Base-by-base conservation (phyloP, 192 early-diverging fungal genomes). In the Lobosporangium transversale region DNA sequence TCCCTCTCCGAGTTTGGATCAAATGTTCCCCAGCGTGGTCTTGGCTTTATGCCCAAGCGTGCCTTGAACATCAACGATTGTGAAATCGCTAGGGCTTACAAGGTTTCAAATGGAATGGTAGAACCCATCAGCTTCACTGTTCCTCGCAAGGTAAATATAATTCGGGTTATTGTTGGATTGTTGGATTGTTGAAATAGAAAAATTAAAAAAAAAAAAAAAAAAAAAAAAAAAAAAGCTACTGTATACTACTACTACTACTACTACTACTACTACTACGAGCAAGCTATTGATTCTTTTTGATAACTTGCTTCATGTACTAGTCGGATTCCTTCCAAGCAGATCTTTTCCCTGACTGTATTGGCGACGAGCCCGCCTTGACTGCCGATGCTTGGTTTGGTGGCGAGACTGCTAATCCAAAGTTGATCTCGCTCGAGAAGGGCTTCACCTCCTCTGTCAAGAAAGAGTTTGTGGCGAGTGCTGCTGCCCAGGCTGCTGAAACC, bases 81-180 rank as follows among this genome's bases (percentile, higher is more conserved):
- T 62, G 98, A 99, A 78, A 91, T 98, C 58, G 94, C 92, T 45
- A 86, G 95, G 27, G 93, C 94, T 35, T 99, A 88, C 86, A 99
- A 99, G 79, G 95, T 98, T 44, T 89, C 93, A 47, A 90, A 87
- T 49, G 91, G 88, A 47, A 73, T 92, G 53, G 88, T 99, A 35
- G 98, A 98, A 83, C 98, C 98, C 17, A 93, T 99, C 53, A 94
- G 94, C 32, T 97, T 99, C 83, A 94, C 89, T 53, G 97, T 99
- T 14, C 98, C 98, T 31, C 82, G 98, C 80, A 95, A 93, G 90
- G 94, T 92, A 81, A 69, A 53, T n/a, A n/a, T n/a, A n/a, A n/a
- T n/a, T n/a, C n/a, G n/a, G n/a, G n/a, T n/a, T n/a, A n/a, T n/a
- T n/a, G n/a, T n/a, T n/a, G n/a, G n/a, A n/a, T n/a, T n/a, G n/a